Conservation (phyloP, 176 grass and related monocot species). For the Cymbopogon citratus region DNA sequence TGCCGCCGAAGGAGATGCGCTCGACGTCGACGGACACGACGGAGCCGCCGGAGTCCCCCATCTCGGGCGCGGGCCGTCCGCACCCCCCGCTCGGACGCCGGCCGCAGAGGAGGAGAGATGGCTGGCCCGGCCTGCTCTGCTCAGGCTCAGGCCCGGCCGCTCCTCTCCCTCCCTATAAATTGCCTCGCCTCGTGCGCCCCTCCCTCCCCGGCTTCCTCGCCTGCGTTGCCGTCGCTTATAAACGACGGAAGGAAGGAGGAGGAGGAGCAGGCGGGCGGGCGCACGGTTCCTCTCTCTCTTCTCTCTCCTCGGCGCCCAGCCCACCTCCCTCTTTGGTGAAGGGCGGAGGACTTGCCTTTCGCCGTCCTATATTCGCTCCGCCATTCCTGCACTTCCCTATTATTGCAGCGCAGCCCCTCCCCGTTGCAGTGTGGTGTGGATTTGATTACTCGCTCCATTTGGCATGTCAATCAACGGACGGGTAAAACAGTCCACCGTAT, state of each 20-base stretch:
- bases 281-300: neutral
- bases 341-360: neutral
- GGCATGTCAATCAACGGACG: neutral
- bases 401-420: conserved; percentile 20
- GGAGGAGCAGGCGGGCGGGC: neutral
- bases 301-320: no score
- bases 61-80: conserved; percentile 12
- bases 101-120: neutral
- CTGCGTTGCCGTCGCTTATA: conserved; percentile 46
- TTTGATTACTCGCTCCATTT: neutral
- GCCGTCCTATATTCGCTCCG: conserved; percentile 15
- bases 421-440: no score
- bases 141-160: neutral
- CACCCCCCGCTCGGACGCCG: neutral
- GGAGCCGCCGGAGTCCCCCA: conserved; percentile 67
- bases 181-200: neutral
- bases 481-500: neutral
- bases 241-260: conserved; percentile 18
- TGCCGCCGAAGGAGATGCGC: conserved; percentile 90
- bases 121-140: neutral
- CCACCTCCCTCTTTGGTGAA: neutral
- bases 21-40: conserved; percentile 62
- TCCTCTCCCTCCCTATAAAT: conserved; percentile 17
- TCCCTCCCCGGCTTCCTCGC: neutral
- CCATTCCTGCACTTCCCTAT: conserved; percentile 17